A percentile compares a stretch with the other conserved stretches of the same genome.
phyloP scores from a whole-genome alignment of 148 eudicot genomes.

The Polygonum aviculare region DNA sequence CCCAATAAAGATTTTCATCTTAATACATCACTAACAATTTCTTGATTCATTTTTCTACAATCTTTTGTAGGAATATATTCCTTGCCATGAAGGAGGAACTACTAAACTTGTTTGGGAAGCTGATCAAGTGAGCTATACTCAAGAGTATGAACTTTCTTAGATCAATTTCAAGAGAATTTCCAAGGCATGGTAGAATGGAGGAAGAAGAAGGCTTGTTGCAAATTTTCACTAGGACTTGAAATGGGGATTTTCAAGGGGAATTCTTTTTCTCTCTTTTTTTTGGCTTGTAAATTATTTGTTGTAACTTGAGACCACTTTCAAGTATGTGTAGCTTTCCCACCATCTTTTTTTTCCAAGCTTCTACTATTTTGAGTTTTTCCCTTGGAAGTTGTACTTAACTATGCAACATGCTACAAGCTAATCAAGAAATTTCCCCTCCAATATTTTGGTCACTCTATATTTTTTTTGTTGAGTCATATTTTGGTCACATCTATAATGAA shows the following conservation, averaged over 20 bases:
- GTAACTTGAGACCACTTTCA: neutral
- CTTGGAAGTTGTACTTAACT: slow-evolving; percentile 6
- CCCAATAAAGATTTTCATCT: neutral
- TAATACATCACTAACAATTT: neutral
- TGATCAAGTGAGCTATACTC: slow-evolving; percentile 64
- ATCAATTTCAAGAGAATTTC: neutral
- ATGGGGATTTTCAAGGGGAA: slow-evolving; percentile 26
- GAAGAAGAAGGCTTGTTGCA: slow-evolving; percentile 7
- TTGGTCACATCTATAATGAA: too few relatives aligned
- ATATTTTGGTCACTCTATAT: neutral
- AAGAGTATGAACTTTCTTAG: slow-evolving; percentile 43
- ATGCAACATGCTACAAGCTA: neutral
- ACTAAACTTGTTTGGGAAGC: slow-evolving; percentile 81
- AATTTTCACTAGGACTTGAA: neutral
- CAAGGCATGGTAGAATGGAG: neutral
- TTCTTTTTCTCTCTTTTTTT: slow-evolving; percentile 15
- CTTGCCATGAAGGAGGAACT: slow-evolving; percentile 82
- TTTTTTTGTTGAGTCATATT: neutral
- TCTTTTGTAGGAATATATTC: slow-evolving; percentile 51
- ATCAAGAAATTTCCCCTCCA: neutral
- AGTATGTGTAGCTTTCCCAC: slow-evolving; percentile 22
- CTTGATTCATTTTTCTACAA: neutral
- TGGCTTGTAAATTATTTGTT: slow-evolving; percentile 39
- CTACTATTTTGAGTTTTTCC: slow-evolving; percentile 2
- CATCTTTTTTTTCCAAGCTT: slow-evolving; percentile 8